A percentile compares a stretch with the other conserved stretches of the same genome.
Evolutionary conservation across 2,329 filamentous ascomycete genomes (phyloP).

Genomic region (Cordyceps sp.): DNA sequence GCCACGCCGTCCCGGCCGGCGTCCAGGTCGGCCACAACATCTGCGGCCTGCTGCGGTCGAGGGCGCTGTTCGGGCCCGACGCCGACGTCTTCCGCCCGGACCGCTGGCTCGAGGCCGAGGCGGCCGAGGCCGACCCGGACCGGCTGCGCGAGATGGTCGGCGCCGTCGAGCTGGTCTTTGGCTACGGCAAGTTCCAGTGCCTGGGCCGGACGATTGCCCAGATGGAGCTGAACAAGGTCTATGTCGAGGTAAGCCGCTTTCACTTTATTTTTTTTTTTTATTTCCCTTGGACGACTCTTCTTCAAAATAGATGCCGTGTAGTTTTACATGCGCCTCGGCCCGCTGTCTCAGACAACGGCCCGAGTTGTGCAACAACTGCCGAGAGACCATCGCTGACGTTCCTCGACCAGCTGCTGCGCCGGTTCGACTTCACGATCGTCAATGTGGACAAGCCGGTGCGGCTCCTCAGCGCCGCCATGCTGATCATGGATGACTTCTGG

Average conservation of each 20-base stretch:
- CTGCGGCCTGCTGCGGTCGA: constrained; percentile 14
- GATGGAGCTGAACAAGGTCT: constrained; percentile 19
- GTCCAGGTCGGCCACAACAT: constrained; percentile 14
- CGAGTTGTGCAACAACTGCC: too few species aligned
- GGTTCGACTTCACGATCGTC: constrained; percentile 6
- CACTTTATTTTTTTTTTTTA: too few species aligned
- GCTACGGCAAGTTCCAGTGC: constrained; percentile 19
- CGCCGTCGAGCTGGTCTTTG: constrained; percentile 19
- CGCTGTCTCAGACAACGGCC: too few species aligned
- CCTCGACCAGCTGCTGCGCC: constrained; percentile 4
- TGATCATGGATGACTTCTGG: constrained; percentile 9
- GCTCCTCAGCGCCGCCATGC: constrained; percentile 6
- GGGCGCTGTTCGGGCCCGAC: constrained; percentile 17
- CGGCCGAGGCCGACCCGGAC: constrained; percentile 7
- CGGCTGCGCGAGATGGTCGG: constrained; percentile 12
- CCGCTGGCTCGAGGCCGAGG: constrained; percentile 18
- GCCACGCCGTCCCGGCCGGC: constrained; percentile 17
- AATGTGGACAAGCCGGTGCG: constrained; percentile 5
- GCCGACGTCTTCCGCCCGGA: constrained; percentile 16
- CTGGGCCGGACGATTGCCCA: constrained; percentile 19
- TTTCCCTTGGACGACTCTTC: not conserved
- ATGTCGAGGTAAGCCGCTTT: constrained; percentile 20
- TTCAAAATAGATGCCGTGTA: not conserved
- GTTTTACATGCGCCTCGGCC: too few species aligned
- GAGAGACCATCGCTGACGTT: not conserved